Evolutionary conservation across 2,329 filamentous ascomycete species (phyloP).

Genomic region (Beauveria sp.): DNA sequence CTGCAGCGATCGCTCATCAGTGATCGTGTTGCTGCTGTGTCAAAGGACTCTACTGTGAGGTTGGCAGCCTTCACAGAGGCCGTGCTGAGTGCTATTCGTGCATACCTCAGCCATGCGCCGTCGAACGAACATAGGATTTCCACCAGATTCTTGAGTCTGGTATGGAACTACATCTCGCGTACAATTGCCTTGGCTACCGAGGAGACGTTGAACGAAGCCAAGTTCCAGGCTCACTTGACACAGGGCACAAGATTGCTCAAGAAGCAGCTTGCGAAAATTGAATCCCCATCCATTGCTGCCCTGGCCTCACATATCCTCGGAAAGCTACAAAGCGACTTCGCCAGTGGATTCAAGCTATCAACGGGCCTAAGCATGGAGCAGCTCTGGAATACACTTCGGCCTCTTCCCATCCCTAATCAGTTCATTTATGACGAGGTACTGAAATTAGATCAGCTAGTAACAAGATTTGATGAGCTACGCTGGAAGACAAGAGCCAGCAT

Average conservation of each 20-base stretch:
- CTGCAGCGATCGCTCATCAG: conserved; percentile 53
- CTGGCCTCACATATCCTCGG: conserved; percentile 34
- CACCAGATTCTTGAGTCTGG: conserved; percentile 23
- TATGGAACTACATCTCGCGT: conserved; percentile 48
- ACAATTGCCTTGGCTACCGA: conserved; percentile 41
- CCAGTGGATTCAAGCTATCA: conserved; percentile 60
- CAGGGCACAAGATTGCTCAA: conserved; percentile 39
- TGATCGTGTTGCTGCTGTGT: conserved; percentile 45
- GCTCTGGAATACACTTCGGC: conserved; percentile 68
- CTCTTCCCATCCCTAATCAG: conserved; percentile 45
- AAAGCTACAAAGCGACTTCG: conserved; percentile 50
- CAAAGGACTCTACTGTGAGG: conserved; percentile 53
- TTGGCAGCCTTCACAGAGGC: conserved; percentile 43
- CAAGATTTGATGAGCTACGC: conserved; percentile 51
- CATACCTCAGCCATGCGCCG: conserved; percentile 31
- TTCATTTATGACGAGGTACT: conserved; percentile 37
- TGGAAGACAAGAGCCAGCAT: conserved; percentile 50
- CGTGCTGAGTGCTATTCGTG: conserved; percentile 32
- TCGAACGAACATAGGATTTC: conserved; percentile 19
- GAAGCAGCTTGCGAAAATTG: conserved; percentile 20
- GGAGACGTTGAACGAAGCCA: conserved; percentile 50
- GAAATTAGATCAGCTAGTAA: conserved; percentile 48
- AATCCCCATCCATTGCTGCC: conserved; percentile 21
- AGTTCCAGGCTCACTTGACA: conserved; percentile 55
- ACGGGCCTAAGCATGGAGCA: conserved; percentile 74